Conservation (phyloP, 306 rosid genomes). For the Acacia acuminata region DNA sequence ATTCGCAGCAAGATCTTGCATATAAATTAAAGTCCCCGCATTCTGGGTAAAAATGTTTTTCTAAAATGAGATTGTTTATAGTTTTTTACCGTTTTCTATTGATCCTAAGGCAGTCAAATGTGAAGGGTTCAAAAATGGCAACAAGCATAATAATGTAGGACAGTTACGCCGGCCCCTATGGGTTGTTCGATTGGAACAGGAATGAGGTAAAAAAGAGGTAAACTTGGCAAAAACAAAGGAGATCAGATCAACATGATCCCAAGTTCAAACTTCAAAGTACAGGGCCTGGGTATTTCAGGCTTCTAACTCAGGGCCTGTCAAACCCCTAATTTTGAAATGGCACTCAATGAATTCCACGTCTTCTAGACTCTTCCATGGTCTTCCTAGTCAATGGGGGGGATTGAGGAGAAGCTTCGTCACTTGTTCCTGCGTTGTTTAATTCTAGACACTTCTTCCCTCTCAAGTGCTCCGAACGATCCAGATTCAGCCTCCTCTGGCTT, state of each 20-base stretch:
- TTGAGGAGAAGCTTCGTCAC: neutral
- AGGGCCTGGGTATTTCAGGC: neutral
- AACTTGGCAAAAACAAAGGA: neutral
- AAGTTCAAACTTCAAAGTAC: neutral
- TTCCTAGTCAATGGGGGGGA: neutral
- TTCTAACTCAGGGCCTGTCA: neutral
- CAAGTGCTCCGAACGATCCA: neutral
- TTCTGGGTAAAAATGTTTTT: neutral
- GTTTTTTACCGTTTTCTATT: neutral
- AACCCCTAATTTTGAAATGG: neutral
- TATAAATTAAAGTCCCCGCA: neutral
- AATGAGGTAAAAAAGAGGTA: neutral
- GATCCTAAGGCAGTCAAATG: neutral
- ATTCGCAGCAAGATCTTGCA: no score
- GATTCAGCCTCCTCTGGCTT: neutral
- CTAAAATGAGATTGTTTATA: neutral
- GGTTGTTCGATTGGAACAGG: neutral
- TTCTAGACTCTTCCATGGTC: conserved; percentile 3
- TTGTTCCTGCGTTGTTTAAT: neutral
- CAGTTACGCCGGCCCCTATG: neutral
- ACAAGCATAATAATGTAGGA: neutral
- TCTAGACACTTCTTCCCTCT: neutral
- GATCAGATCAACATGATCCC: neutral
- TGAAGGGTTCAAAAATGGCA: neutral
- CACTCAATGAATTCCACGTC: neutral